Conservation (phyloP, 2,329 filamentous ascomycete genomes). For the Neonectria faginata region DNA sequence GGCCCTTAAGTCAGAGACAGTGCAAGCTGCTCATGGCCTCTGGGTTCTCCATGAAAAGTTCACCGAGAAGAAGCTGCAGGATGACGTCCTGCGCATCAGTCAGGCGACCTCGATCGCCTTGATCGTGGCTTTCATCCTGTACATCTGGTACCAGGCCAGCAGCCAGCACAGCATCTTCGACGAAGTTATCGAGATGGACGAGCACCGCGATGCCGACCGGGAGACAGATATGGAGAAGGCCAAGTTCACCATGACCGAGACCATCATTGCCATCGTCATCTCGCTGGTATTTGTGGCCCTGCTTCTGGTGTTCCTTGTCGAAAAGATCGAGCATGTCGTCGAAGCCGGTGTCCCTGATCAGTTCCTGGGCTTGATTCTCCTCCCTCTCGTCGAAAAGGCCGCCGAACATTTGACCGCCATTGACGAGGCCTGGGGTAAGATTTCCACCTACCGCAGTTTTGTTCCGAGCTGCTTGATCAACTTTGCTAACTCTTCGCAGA, state of each 20-base stretch:
- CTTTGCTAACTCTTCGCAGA: slow-evolving; percentile 48
- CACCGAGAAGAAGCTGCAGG: slow-evolving; percentile 53
- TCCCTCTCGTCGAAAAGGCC: slow-evolving; percentile 77
- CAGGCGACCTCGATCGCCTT: slow-evolving; percentile 72
- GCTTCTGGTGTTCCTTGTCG: slow-evolving; percentile 75
- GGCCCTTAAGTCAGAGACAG: slow-evolving; percentile 48
- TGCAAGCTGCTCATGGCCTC: slow-evolving; percentile 37
- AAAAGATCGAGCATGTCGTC: slow-evolving; percentile 68
- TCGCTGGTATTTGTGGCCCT: slow-evolving; percentile 70
- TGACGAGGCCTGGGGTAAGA: slow-evolving; percentile 72
- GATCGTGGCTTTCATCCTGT: slow-evolving; percentile 68
- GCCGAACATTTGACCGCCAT: slow-evolving; percentile 77
- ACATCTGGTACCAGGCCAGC: slow-evolving; percentile 71
- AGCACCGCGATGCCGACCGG: slow-evolving; percentile 69
- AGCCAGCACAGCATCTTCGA: slow-evolving; percentile 74
- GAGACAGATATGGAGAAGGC: slow-evolving; percentile 66
- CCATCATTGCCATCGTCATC: slow-evolving; percentile 67
- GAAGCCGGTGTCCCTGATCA: slow-evolving; percentile 49
- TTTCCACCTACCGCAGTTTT: accelerated
- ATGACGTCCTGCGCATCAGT: slow-evolving; percentile 68
- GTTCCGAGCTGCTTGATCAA: accelerated
- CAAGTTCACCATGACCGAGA: slow-evolving; percentile 75
- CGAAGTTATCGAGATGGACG: slow-evolving; percentile 61
- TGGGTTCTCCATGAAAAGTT: slow-evolving; percentile 43
- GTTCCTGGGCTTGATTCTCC: slow-evolving; percentile 67